A percentile compares a stretch with the other conserved stretches of the same genome.
Evolutionary conservation across 768 basidiomycete genomes (phyloP).

Genomic region (Galerina marginata): DNA sequence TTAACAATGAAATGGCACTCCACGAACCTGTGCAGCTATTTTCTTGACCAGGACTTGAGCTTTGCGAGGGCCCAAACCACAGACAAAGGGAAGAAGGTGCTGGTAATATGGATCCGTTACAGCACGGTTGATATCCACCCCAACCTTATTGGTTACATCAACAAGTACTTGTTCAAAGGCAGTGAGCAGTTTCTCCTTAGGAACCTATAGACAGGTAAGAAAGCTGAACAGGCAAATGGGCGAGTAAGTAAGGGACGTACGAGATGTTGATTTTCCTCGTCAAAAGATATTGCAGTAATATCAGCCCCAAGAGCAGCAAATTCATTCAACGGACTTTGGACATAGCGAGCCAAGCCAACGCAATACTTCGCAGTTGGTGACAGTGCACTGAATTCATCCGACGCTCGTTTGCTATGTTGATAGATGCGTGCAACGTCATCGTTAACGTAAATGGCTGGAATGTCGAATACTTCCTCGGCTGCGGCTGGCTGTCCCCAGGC

Average conservation of each 20-base stretch:
- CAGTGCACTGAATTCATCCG: conserved; percentile 81
- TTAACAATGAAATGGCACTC: background rate
- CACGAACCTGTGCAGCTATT: conserved; percentile 74
- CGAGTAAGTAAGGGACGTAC: conserved; percentile 45
- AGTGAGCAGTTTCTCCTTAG: conserved; percentile 80
- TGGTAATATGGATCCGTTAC: conserved; percentile 90
- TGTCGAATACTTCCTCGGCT: conserved; percentile 56
- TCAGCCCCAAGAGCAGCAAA: conserved; percentile 89
- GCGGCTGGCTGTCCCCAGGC: conserved; percentile 28
- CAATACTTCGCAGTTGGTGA: conserved; percentile 88
- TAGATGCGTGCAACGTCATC: conserved; percentile 96
- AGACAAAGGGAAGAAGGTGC: conserved; percentile 85
- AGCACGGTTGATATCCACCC: conserved; percentile 95
- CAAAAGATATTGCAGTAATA: conserved; percentile 81
- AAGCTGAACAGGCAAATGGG: conserved; percentile 5
- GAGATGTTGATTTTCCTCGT: conserved; percentile 85
- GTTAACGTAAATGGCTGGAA: conserved; percentile 80
- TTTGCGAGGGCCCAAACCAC: conserved; percentile 95
- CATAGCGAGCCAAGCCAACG: conserved; percentile 90
- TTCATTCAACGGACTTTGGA: conserved; percentile 93
- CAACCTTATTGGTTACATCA: conserved; percentile 89
- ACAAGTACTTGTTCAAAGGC: conserved; percentile 88
- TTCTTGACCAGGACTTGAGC: conserved; percentile 84
- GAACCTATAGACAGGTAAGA: conserved; percentile 56
- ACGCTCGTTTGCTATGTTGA: conserved; percentile 86